Evolutionary conservation across 1,139 yeast species (phyloP).

Genomic region (Yamadazyma membranifaciens): DNA sequence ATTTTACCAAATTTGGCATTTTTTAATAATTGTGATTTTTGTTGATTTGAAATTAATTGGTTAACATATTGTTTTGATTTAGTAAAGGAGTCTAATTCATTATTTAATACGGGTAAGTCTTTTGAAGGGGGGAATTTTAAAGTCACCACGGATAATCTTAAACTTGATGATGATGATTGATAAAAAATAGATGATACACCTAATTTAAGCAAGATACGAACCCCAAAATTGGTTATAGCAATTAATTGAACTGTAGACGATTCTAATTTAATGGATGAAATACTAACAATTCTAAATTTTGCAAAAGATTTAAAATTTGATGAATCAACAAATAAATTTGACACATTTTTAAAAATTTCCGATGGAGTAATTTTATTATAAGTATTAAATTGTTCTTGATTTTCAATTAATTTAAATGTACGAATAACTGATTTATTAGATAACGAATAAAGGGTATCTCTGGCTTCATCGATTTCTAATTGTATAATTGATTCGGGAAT

Average conservation of each 20-base stretch:
- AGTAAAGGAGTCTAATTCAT: conserved; percentile 46
- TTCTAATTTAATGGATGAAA: conserved; percentile 64
- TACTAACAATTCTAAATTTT: conserved; percentile 57
- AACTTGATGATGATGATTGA: conserved; percentile 24
- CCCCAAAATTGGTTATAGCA: conserved; percentile 85
- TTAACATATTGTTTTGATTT: conserved; percentile 43
- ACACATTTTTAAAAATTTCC: conserved; percentile 56
- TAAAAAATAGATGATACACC: conserved; percentile 28
- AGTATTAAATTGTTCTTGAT: conserved; percentile 36
- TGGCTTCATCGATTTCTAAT: conserved; percentile 70
- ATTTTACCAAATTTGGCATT: conserved; percentile 51
- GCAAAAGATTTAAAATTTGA: conserved; percentile 42
- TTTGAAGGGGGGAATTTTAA: conserved; percentile 78
- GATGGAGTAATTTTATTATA: conserved; percentile 44
- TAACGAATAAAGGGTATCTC: conserved; percentile 76
- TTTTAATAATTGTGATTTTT: conserved; percentile 44
- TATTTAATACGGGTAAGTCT: conserved; percentile 54
- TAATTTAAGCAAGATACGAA: conserved; percentile 66
- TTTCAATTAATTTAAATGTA: conserved; percentile 58
- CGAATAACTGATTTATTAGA: conserved; percentile 82
- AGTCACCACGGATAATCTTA: conserved; percentile 45
- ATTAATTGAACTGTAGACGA: conserved; percentile 72
- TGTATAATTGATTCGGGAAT: conserved; percentile 61
- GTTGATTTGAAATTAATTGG: conserved; percentile 43
- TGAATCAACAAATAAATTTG: conserved; percentile 51